Evolutionary conservation across 345 rosid species (phyloP).

Genomic region (Pseudoturritis turrita): DNA sequence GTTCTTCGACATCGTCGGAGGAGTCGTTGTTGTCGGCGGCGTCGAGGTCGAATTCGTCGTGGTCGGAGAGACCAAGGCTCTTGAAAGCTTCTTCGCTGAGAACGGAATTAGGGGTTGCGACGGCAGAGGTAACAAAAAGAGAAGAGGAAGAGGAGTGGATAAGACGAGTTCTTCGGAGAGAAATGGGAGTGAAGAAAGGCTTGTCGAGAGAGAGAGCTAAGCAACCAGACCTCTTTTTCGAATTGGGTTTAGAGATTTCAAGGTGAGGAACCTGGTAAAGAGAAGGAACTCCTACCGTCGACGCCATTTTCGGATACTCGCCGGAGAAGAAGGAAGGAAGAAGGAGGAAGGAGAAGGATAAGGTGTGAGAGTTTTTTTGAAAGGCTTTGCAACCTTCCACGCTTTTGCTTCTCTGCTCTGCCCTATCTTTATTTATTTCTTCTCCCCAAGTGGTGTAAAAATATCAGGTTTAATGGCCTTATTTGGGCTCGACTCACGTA

Average conservation of each 20-base stretch:
- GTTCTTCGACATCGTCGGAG: conserved; percentile 46
- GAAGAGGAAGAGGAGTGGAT: conserved; percentile 30
- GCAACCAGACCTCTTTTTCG: conserved; percentile 22
- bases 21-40: conserved; percentile 6
- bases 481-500: not conserved
- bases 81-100: conserved; percentile 89
- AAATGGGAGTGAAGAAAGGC: conserved; percentile 26
- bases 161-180: conserved; percentile 23
- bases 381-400: conserved; percentile 36
- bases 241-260: conserved; percentile 31
- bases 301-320: conserved; percentile 37
- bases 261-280: conserved; percentile 42
- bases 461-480: conserved; percentile 15
- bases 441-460: conserved; percentile 5
- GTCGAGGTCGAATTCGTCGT: conserved; percentile 25
- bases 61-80: conserved; percentile 45
- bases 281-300: conserved; percentile 42
- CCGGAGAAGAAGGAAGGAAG: not conserved
- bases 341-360: not conserved
- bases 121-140: conserved; percentile 50
- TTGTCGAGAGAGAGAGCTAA: conserved; percentile 23
- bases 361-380: conserved; percentile 3
- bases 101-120: conserved; percentile 72
- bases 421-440: conserved; percentile 25
- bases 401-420: conserved; percentile 29